A percentile compares a stretch with the other conserved stretches of the same genome.
Conservation (phyloP, 2,329 filamentous ascomycete genomes). For the Chaetoscypha palmicola region DNA sequence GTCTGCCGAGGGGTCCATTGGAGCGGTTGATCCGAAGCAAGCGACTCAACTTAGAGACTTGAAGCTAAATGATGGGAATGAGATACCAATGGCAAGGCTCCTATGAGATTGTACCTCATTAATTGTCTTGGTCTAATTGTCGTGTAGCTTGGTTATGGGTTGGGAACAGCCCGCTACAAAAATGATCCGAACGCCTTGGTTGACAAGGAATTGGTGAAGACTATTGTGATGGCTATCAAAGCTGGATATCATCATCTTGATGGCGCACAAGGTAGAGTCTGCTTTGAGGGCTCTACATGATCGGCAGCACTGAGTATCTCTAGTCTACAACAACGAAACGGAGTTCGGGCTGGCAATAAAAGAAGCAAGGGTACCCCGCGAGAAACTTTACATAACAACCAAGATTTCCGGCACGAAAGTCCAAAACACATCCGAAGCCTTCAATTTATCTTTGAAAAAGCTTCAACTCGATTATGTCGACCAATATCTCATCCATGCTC, state of each 20-base stretch:
- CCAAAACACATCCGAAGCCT: conserved; percentile 38
- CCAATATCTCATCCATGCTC: conserved; percentile 58
- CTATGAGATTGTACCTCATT: too few species aligned
- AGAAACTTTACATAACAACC: conserved; percentile 62
- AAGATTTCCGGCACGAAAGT: conserved; percentile 40
- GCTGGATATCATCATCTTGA: conserved; percentile 69
- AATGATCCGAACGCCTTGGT: conserved; percentile 34
- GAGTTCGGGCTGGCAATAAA: conserved; percentile 69
- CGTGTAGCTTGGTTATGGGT: conserved; percentile 63
- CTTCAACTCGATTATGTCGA: conserved; percentile 67
- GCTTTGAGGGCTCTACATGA: too few species aligned
- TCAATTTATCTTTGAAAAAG: conserved; percentile 53
- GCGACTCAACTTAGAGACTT: conserved; percentile 45
- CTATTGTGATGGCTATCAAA: conserved; percentile 54
- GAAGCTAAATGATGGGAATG: conserved; percentile 67
- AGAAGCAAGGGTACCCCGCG: conserved; percentile 55
- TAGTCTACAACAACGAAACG: conserved; percentile 57
- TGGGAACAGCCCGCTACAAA: conserved; percentile 62
- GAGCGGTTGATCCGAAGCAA: conserved; percentile 73
- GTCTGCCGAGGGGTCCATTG: conserved; percentile 32
- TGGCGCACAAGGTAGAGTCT: conserved; percentile 60
- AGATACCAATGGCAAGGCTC: conserved; percentile 63
- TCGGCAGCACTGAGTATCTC: too few species aligned
- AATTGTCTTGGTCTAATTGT: too few species aligned
- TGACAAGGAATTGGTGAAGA: conserved; percentile 47